These are phyloP conservation scores for Peronospora tabacina DNA, from an alignment of 352 stramenopile species.

Conservation along the genomic window DNA sequence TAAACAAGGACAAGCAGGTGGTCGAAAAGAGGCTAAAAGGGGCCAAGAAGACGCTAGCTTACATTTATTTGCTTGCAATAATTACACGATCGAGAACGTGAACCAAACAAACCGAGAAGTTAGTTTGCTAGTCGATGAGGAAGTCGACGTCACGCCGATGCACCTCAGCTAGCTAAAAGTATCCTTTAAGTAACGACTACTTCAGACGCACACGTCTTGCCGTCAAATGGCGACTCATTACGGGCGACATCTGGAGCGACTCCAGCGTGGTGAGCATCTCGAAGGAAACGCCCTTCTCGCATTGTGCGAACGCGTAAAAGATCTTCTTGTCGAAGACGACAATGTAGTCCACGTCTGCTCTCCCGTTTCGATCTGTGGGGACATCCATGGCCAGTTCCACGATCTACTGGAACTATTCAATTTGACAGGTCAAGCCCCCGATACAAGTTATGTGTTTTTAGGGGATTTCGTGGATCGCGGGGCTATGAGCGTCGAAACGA, in stretches of 20 bases:
- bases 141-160: no score
- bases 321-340: slow-evolving; percentile 66
- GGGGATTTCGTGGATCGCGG: slow-evolving; percentile 96
- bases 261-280: slow-evolving; percentile 47
- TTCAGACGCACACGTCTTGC: background rate
- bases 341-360: slow-evolving; percentile 74
- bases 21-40: no score
- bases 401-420: slow-evolving; percentile 93
- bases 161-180: background rate
- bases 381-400: slow-evolving; percentile 97
- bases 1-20: no score
- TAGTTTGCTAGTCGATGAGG: no score
- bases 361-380: slow-evolving; percentile 84
- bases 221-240: slow-evolving; percentile 26
- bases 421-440: slow-evolving; percentile 80
- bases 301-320: slow-evolving; percentile 61
- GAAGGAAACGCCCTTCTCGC: slow-evolving; percentile 47
- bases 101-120: no score
- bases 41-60: no score
- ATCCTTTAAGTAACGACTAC: background rate
- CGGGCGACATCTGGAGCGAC: slow-evolving; percentile 45
- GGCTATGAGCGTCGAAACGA: slow-evolving; percentile 92
- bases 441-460: slow-evolving; percentile 91
- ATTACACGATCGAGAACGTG: no score
- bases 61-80: no score